phyloP scores from a whole-genome alignment of 768 basidiomycete species.

The Tylopilus sp. region DNA sequence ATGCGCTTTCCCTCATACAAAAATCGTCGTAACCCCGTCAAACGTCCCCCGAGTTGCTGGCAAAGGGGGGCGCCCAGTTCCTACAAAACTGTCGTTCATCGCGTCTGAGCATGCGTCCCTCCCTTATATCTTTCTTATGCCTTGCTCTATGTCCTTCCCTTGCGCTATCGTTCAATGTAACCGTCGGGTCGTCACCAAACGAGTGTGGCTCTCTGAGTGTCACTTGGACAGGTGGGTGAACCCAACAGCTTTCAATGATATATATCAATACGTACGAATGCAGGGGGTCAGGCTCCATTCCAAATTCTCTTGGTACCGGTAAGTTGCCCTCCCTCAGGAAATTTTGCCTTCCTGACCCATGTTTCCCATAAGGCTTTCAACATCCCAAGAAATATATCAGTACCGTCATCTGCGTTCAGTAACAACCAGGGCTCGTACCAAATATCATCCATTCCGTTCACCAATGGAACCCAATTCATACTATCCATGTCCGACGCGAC shows the following conservation, averaged over 20 bases:
- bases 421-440: conserved; percentile 54
- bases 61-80: conserved; percentile 7
- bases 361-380: conserved; percentile 49
- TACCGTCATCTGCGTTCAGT: conserved; percentile 53
- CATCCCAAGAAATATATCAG: conserved; percentile 48
- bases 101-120: conserved; percentile 29
- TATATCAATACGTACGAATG: not conserved
- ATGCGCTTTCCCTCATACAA: conserved; percentile 1
- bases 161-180: conserved; percentile 43
- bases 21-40: conserved; percentile 7
- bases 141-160: conserved; percentile 19
- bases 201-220: conserved; percentile 62
- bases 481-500: conserved; percentile 69
- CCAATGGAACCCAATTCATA: conserved; percentile 40
- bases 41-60: conserved; percentile 2
- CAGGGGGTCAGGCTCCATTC: conserved; percentile 60
- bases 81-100: conserved; percentile 11
- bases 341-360: conserved; percentile 3
- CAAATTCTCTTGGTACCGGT: conserved; percentile 49
- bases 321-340: conserved; percentile 17
- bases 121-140: conserved; percentile 20
- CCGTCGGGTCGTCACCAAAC: conserved; percentile 45
- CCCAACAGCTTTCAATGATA: not conserved
- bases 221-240: conserved; percentile 57
- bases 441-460: conserved; percentile 41